Percentiles rank a stretch among this genome's conserved stretches.
These are phyloP conservation scores for Styphnolobium japonicum DNA, from an alignment of 306 rosid species.

Conservation along the genomic window DNA sequence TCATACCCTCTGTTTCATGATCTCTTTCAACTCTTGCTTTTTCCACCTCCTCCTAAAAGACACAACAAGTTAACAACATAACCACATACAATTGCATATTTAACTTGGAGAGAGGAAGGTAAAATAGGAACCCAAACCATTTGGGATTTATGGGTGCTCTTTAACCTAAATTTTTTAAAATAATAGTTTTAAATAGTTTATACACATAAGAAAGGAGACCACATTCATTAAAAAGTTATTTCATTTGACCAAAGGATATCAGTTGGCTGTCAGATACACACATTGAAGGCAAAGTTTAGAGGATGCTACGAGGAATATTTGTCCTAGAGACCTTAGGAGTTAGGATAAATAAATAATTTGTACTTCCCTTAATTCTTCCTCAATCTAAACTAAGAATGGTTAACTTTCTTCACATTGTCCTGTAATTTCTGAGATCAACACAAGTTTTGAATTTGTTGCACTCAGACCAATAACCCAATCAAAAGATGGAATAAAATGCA, in stretches of 20 bases:
- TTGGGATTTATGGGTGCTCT: not conserved
- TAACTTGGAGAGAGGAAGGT: not conserved
- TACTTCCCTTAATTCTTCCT: not conserved
- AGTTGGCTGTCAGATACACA: not conserved
- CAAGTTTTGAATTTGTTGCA: too few relatives aligned
- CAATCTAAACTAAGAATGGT: not conserved
- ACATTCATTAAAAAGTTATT: too few relatives aligned
- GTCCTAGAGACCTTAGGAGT: not conserved
- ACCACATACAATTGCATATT: not conserved
- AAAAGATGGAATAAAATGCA: not conserved
- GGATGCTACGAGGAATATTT: not conserved
- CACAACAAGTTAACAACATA: not conserved
- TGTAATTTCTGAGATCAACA: too few relatives aligned
- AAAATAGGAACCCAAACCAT: not conserved
- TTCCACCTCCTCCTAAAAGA: slow-evolving; percentile 53
- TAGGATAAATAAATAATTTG: not conserved
- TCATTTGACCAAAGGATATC: not conserved
- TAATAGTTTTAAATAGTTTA: not conserved
- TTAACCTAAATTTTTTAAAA: not conserved
- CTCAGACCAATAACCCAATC: not conserved
- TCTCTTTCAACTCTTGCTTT: slow-evolving; percentile 26
- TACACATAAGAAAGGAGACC: not conserved
- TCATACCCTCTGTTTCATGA: not conserved
- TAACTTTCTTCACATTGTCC: too few relatives aligned
- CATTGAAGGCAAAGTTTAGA: not conserved